These are phyloP conservation scores for Nannochloropsis granulata DNA, from an alignment of 108 stramenopile species.

Conservation along the genomic window DNA sequence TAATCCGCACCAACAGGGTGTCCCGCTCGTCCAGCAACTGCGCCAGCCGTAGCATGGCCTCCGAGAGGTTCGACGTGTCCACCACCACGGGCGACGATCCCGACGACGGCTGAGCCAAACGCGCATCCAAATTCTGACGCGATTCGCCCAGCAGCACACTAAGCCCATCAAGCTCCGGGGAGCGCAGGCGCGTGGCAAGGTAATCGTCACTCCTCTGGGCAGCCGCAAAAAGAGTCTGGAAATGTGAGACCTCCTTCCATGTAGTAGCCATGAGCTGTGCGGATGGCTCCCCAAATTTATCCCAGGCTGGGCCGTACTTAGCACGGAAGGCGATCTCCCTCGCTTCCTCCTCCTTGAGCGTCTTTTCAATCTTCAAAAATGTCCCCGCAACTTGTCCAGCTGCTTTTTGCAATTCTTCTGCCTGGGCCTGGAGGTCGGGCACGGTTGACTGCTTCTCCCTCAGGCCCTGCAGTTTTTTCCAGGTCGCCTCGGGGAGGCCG, in stretches of 20 bases:
- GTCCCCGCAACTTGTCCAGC: background rate
- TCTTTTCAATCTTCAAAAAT: background rate
- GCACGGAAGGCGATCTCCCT: background rate
- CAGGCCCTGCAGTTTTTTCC: slow-evolving; percentile 7
- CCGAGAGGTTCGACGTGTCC: background rate
- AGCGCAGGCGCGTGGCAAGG: background rate
- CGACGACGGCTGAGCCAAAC: background rate
- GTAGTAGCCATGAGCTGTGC: background rate
- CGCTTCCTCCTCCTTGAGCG: background rate
- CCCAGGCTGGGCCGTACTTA: background rate
- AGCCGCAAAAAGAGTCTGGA: background rate
- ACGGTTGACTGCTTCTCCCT: background rate
- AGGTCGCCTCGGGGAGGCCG: slow-evolving; percentile 11
- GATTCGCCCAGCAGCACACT: background rate
- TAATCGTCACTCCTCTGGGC: background rate
- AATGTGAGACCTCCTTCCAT: background rate
- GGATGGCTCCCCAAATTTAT: background rate
- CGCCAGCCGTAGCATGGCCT: background rate
- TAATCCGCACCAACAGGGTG: background rate
- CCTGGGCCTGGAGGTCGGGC: background rate
- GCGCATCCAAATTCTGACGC: background rate
- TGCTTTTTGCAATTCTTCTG: background rate
- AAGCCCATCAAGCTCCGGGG: background rate
- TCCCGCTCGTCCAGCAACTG: background rate
- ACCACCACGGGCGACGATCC: background rate